These are phyloP conservation scores for Apiotrichum laibachii DNA, from an alignment of 1,284 basidiomycete genomes.

Conservation along the genomic window DNA sequence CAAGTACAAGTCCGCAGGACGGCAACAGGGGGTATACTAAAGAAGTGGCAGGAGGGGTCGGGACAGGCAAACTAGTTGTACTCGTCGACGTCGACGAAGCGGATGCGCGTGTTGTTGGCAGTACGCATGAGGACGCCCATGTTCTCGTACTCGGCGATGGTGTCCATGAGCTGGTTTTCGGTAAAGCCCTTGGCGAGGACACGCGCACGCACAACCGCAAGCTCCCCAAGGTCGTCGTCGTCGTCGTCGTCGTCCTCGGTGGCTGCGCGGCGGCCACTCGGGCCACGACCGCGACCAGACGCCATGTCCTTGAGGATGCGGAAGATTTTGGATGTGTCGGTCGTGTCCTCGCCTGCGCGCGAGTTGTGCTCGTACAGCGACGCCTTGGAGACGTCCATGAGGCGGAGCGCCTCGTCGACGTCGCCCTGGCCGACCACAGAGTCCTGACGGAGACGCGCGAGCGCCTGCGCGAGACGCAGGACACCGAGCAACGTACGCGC, in stretches of 20 bases:
- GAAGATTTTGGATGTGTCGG: conserved; percentile 77
- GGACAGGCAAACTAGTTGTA: conserved; percentile 1
- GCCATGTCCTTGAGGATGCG: conserved; percentile 85
- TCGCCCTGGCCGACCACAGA: conserved; percentile 77
- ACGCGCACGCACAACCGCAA: conserved; percentile 73
- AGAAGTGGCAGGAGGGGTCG: neutral
- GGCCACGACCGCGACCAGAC: conserved; percentile 48
- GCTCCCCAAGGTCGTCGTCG: conserved; percentile 62
- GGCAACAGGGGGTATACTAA: neutral
- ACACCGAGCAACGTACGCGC: conserved; percentile 93
- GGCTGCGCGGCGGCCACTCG: conserved; percentile 48
- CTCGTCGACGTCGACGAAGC: conserved; percentile 48
- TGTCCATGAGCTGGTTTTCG: conserved; percentile 82
- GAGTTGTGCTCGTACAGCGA: conserved; percentile 74
- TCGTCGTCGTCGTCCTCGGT: conserved; percentile 63
- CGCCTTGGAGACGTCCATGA: conserved; percentile 96
- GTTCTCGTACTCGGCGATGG: conserved; percentile 76
- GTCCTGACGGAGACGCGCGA: conserved; percentile 84
- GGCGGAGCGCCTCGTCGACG: conserved; percentile 91
- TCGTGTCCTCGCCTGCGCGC: conserved; percentile 63
- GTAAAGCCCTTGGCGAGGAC: conserved; percentile 84
- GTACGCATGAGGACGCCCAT: conserved; percentile 71
- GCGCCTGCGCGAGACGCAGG: conserved; percentile 88
- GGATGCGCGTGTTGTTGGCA: conserved; percentile 71
- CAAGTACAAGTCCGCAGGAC: neutral